Base-by-base conservation (phyloP, 169 alveolate species). In the Plasmodium yoelii region DNA sequence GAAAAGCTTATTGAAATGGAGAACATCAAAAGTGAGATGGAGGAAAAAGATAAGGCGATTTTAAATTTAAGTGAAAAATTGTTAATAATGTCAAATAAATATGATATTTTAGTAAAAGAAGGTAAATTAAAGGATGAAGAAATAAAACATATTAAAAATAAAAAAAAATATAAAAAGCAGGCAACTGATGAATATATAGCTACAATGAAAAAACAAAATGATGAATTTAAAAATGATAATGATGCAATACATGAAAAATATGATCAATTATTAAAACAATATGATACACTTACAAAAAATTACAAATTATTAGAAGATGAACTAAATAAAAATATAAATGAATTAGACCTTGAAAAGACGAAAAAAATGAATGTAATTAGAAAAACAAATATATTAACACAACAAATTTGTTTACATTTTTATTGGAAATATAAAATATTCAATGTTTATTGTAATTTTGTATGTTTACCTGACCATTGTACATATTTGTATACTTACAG, bases 111-210 rank as follows among this genome's bases (percentile, higher is more conserved):
- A 44, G 90, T 55, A 47, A 82, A 82, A 60, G 90, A 82, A 55
- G 34, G 73, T 15, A 82, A 82, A 71, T 47, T 82, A 28, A 68
- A 82, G 49, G 90, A 82, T 67, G 90, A 82, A 70, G 90, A 82
- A 47, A 47, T 82, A 61, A 82, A 82, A 18, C 90, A 82, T 82
- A 39, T 82, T 34, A 82, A 82, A 53, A 82, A 82, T 67, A 82
- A 82, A 61, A 82, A 82, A 56, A 82, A 67, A 57, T 82, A 82
- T 70, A 59, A 72, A 67, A 82, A 82, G 26, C 84, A 82, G 26
- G 56, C 67, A 53, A 82, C 90, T 19, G 57, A 82, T 82, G 90
- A 82, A 47, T 82, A 34, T 47, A 53, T 82, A 65, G 44, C 53
- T 10, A 57, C 84, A 13, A 28, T 82, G 39, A 82, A 67, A 82